Percentiles rank a stretch among this genome's conserved stretches.
phyloP scores from a whole-genome alignment of 306 rosid species.

The Medicago arabica region DNA sequence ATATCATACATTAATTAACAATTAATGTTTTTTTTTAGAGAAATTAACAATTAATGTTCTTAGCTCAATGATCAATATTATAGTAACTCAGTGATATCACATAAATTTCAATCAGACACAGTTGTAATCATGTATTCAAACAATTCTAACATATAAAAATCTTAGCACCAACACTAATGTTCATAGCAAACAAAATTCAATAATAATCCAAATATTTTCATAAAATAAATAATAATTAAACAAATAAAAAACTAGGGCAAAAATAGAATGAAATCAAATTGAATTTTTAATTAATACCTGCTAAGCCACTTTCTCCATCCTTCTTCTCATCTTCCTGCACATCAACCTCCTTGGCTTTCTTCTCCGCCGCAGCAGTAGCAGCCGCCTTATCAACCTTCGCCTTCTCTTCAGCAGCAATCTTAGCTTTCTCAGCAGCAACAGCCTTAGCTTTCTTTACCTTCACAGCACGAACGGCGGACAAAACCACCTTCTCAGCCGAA shows the following conservation, averaged over 20 bases:
- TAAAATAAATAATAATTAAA: no score
- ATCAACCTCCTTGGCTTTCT: conserved; percentile 14
- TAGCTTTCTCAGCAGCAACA: conserved; percentile 29
- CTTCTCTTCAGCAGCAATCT: conserved; percentile 2
- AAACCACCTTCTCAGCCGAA: conserved; percentile 55
- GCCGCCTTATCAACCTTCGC: conserved; percentile 26
- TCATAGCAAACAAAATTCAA: background rate
- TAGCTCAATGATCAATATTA: no score
- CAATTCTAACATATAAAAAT: background rate
- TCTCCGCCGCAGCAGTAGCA: background rate
- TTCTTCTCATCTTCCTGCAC: background rate
- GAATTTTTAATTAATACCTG: conserved; percentile 31
- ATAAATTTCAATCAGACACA: background rate
- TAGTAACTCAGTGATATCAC: no score
- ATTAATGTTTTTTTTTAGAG: no score
- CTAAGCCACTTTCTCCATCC: conserved; percentile 40
- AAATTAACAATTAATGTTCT: no score
- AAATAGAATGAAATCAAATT: no score
- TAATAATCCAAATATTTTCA: background rate
- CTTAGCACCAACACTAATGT: background rate
- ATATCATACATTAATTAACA: background rate
- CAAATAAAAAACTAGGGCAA: background rate
- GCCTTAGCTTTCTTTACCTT: conserved; percentile 16
- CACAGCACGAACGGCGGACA: conserved; percentile 42
- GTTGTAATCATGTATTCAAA: background rate